A percentile compares a stretch with the other conserved stretches of the same genome.
Conservation (phyloP, 1,284 basidiomycete genomes). For the Puccinia hordei region DNA sequence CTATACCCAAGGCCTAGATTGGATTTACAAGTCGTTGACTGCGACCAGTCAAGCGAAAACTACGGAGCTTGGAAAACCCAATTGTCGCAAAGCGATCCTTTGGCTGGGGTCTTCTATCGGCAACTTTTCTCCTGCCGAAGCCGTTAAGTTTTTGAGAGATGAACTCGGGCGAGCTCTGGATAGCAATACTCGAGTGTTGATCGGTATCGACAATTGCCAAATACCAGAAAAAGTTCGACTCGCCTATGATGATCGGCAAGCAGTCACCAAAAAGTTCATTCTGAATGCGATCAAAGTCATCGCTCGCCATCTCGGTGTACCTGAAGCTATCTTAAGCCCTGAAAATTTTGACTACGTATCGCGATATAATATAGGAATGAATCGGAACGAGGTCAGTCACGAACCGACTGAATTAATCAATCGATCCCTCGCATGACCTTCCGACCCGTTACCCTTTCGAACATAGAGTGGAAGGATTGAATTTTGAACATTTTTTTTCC, state of each 20-base stretch:
- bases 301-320: constrained; percentile 58
- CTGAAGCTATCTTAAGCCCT: constrained; percentile 65
- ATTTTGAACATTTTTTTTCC: background rate
- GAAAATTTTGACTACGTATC: constrained; percentile 81
- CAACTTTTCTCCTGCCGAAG: constrained; percentile 79
- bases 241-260: constrained; percentile 64
- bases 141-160: constrained; percentile 73
- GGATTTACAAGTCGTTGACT: constrained; percentile 61
- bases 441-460: background rate
- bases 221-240: constrained; percentile 69
- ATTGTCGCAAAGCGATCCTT: constrained; percentile 67
- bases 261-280: constrained; percentile 79
- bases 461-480: background rate
- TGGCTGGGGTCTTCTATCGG: constrained; percentile 95
- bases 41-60: background rate
- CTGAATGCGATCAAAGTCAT: constrained; percentile 78
- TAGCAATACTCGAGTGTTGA: constrained; percentile 64
- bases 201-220: constrained; percentile 85
- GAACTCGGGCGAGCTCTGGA: constrained; percentile 69
- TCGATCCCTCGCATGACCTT: background rate
- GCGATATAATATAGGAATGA: constrained; percentile 69
- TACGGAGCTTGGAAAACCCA: constrained; percentile 49
- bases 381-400: constrained; percentile 64
- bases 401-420: background rate
- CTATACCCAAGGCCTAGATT: constrained; percentile 74